Evolutionary conservation across 2,329 filamentous ascomycete species (phyloP).

Genomic region (Drechslerella dactyloides): DNA sequence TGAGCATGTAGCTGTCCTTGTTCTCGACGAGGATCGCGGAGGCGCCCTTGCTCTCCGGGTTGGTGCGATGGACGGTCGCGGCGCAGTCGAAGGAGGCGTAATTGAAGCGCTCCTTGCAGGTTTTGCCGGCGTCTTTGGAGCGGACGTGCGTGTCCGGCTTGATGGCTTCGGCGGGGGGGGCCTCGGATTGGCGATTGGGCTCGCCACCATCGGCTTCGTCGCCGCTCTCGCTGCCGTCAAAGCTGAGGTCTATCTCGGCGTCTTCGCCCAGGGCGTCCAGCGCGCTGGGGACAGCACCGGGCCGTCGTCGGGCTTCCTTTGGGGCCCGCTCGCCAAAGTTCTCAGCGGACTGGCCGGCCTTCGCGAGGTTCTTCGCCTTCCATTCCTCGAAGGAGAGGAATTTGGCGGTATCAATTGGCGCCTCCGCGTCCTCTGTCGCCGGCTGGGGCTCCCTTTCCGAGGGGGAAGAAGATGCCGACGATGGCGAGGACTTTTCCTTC

Average conservation of each 20-base stretch:
- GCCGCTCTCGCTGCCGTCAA: conserved; percentile 60
- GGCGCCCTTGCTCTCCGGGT: conserved; percentile 81
- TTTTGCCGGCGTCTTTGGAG: conserved; percentile 91
- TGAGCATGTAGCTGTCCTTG: conserved; percentile 97
- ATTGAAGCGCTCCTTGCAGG: conserved; percentile 96
- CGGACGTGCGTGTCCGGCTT: conserved; percentile 56
- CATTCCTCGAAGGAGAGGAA: conserved; percentile 98
- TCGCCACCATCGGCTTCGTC: conserved; percentile 53
- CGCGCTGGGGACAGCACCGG: conserved; percentile 67
- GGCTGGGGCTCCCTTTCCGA: conserved; percentile 30
- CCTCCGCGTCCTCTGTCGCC: conserved; percentile 65
- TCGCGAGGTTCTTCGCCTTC: conserved; percentile 90
- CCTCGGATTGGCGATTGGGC: conserved; percentile 52
- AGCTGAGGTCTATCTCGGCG: conserved; percentile 79
- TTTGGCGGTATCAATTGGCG: conserved; percentile 73
- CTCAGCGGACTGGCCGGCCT: conserved; percentile 78
- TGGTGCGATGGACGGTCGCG: conserved; percentile 89
- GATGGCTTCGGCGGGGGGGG: conserved; percentile 52
- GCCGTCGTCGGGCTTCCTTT: conserved; percentile 62
- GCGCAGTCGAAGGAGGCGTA: conserved; percentile 98
- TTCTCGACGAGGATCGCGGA: conserved; percentile 92
- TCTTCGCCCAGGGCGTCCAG: conserved; percentile 85
- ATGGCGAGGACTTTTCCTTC: neutral
- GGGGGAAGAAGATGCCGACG: conserved; percentile 9
- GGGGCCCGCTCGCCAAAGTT: conserved; percentile 67